phyloP scores from a whole-genome alignment of 495 filamentous ascomycete genomes.

The Astrothelium subdiscretum region DNA sequence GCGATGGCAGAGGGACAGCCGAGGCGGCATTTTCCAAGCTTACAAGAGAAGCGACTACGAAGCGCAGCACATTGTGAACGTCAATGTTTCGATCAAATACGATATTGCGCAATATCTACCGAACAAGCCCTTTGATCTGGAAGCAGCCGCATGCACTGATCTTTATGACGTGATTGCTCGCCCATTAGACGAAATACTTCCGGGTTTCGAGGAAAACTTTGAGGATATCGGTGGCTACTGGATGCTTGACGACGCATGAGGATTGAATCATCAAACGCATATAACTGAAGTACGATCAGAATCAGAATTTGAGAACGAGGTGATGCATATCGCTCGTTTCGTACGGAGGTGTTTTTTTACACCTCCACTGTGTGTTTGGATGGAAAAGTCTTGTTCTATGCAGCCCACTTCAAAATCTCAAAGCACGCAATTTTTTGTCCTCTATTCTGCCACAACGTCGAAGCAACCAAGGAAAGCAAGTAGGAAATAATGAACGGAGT shows the following conservation, averaged over 20 bases:
- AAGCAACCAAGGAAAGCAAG: too few relatives aligned
- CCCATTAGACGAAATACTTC: slow-evolving; percentile 7
- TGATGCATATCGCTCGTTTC: too few relatives aligned
- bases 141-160: slow-evolving; percentile 6
- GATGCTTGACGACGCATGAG: slow-evolving; percentile 12
- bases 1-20: slow-evolving; percentile 4
- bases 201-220: slow-evolving; percentile 9
- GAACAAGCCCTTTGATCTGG: slow-evolving; percentile 2
- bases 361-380: background rate
- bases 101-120: slow-evolving; percentile 6
- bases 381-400: background rate
- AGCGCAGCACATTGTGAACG: background rate
- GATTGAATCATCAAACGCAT: background rate
- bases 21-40: slow-evolving; percentile 8
- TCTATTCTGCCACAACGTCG: too few relatives aligned
- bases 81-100: slow-evolving; percentile 9
- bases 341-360: too few relatives aligned
- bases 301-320: too few relatives aligned
- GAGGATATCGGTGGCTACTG: slow-evolving; percentile 13
- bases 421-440: too few relatives aligned
- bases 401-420: too few relatives aligned
- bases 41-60: slow-evolving; percentile 7
- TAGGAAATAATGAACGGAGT: too few relatives aligned
- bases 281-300: too few relatives aligned
- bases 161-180: slow-evolving; percentile 3